Evolutionary conservation across 495 filamentous ascomycete species (phyloP), one percentile per base, ranked within the genome.

Genomic region (Chaetomium cochliodes): DNA sequence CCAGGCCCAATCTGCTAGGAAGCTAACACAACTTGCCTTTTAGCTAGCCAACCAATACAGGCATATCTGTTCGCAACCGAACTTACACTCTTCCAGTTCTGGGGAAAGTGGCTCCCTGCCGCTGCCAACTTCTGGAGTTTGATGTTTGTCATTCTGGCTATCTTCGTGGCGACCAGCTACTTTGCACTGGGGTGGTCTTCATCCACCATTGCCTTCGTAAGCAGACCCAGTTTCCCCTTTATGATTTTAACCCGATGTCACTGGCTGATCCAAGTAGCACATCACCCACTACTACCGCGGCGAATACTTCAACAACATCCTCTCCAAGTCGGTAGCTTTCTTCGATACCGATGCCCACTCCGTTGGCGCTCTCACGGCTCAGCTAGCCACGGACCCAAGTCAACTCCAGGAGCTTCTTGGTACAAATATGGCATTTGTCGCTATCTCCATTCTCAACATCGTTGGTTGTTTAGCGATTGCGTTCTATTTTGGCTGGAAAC

Each of bases 361-460:
- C 0, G 73, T 80, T 13, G 82, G 82, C n/a, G 73, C 81, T 7
- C 71, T 85, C 28, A 82, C 79, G 0, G 81, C 80, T 3, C 74
- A 79, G 1, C 77, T 90, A 0, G 76, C 84, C 11, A 85, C 78
- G 2, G 84, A 88, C 63, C 82, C 88, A 0, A 84, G 79, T 25
- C 84, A 86, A 50, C 74, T 91, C 0, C 83, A 90, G 66, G 85
- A 89, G 58, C 67, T 90, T 4, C 70, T 89, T 0, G 84, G 86
- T n/a, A 79, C 77, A 8, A 84, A 85, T 53, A 78, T 83, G 70
- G 77, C 79, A 15, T 77, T 86, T 58, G 77, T 80, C 18, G 71
- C 79, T 39, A 79, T 83, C 55, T 83, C 81, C 2, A 58, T 82
- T 13, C 67, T 84, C 56, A 84, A 77, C 46, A 70, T 86, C 16